Evolutionary conservation across 345 rosid genomes (phyloP).

Genomic region (Arabidopsis arenosa): DNA sequence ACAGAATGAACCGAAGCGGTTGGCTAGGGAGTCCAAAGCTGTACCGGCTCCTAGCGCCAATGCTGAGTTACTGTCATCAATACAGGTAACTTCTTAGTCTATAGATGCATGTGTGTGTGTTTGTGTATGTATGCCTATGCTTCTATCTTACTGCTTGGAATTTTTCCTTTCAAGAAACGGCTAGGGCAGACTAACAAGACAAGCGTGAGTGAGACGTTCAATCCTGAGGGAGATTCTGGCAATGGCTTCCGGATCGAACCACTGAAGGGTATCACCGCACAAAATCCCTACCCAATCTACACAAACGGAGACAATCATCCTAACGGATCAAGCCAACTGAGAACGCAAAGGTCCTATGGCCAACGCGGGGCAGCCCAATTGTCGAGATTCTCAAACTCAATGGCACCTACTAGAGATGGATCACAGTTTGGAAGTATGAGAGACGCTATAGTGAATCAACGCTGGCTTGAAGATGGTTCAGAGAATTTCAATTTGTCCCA

Average conservation of each 20-base stretch:
- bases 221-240: conserved; percentile 55
- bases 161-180: conserved; percentile 52
- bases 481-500: conserved; percentile 56
- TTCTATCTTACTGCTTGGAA: conserved; percentile 30
- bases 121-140: background rate
- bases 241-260: conserved; percentile 56
- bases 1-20: conserved; percentile 50
- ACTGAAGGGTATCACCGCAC: conserved; percentile 43
- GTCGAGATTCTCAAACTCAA: conserved; percentile 82
- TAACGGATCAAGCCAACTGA: conserved; percentile 42
- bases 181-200: conserved; percentile 50
- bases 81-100: conserved; percentile 48
- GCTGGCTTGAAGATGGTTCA: conserved; percentile 51
- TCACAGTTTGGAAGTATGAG: conserved; percentile 59
- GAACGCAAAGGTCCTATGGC: conserved; percentile 56
- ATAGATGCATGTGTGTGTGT: conserved; percentile 7
- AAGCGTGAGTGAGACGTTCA: conserved; percentile 52
- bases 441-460: conserved; percentile 50
- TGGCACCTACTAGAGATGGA: conserved; percentile 65
- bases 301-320: conserved; percentile 45
- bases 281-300: conserved; percentile 42
- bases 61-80: conserved; percentile 56
- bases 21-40: conserved; percentile 54
- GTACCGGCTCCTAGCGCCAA: conserved; percentile 62
- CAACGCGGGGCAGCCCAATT: conserved; percentile 55